Evolutionary conservation across 169 alveolate species (phyloP).

Genomic region (Plasmodium falciparum): DNA sequence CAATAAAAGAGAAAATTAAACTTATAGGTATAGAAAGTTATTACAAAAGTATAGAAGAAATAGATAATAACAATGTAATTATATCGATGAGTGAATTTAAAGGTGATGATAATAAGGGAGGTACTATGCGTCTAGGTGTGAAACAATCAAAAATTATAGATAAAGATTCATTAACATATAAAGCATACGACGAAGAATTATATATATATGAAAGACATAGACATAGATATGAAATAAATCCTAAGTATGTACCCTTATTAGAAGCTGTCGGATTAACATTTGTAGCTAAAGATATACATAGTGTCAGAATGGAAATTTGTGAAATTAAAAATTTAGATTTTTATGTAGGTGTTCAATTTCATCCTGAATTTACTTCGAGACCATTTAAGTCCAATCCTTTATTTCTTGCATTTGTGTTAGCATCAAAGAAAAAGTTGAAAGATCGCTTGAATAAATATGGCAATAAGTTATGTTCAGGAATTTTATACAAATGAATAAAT

Average conservation of each 20-base stretch:
- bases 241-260: constrained; percentile 87
- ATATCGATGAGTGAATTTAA: constrained; percentile 82
- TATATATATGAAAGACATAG: constrained; percentile 95
- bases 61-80: constrained; percentile 76
- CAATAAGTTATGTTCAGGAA: constrained; percentile 82
- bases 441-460: constrained; percentile 79
- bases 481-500: constrained; percentile 49
- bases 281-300: constrained; percentile 91
- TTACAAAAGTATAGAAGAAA: constrained; percentile 65
- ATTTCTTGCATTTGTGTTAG: constrained; percentile 88
- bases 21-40: constrained; percentile 56
- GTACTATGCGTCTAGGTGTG: constrained; percentile 96
- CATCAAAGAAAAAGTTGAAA: constrained; percentile 85
- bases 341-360: constrained; percentile 95
- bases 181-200: constrained; percentile 88
- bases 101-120: constrained; percentile 86
- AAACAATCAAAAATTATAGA: constrained; percentile 90
- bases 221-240: constrained; percentile 95
- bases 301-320: constrained; percentile 92
- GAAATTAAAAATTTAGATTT: constrained; percentile 92
- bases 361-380: constrained; percentile 95
- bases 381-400: constrained; percentile 92
- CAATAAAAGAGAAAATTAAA: constrained; percentile 56
- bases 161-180: constrained; percentile 90
- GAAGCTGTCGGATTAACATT: constrained; percentile 92